These are phyloP conservation scores for Daldinia concentrica DNA, from an alignment of 495 filamentous ascomycete species.

Conservation along the genomic window DNA sequence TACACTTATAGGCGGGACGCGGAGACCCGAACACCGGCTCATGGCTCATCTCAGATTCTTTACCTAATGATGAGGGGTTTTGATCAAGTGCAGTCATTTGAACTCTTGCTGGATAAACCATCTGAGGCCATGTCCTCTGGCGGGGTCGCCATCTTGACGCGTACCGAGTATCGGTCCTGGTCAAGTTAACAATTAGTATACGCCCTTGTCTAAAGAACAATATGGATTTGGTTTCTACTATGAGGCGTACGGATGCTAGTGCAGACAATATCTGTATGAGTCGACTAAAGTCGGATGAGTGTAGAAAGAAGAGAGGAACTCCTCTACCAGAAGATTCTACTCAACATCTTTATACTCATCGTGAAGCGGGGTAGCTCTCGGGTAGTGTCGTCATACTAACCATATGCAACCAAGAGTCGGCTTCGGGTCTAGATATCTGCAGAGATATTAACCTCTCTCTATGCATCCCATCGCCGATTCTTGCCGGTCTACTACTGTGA, in stretches of 20 bases:
- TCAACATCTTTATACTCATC: conserved; percentile 34
- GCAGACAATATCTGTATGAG: conserved; percentile 6
- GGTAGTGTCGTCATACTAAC: conserved; percentile 42
- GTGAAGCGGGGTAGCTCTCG: conserved; percentile 41
- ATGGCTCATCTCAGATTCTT: conserved; percentile 49
- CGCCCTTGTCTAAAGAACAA: conserved; percentile 1
- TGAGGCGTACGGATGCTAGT: conserved; percentile 36
- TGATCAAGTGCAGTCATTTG: conserved; percentile 45
- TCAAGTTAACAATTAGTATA: conserved; percentile 35
- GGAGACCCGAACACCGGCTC: conserved; percentile 50
- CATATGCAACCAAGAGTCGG: conserved; percentile 18
- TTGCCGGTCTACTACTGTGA: conserved; percentile 19
- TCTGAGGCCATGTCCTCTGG: conserved; percentile 45
- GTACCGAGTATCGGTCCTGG: conserved; percentile 46
- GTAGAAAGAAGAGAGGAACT: conserved; percentile 5
- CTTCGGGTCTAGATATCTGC: conserved; percentile 7
- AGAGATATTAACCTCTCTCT: conserved; percentile 21
- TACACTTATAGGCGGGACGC: conserved; percentile 27
- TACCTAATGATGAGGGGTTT: conserved; percentile 49
- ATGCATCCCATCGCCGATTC: conserved; percentile 40
- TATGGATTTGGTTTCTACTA: conserved; percentile 15
- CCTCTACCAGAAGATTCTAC: background rate
- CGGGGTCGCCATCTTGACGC: conserved; percentile 43
- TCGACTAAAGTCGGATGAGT: conserved; percentile 7
- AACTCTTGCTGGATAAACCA: conserved; percentile 48